Percentiles rank a stretch among this genome's conserved stretches.
Conservation (phyloP, 2,329 filamentous ascomycete species). For the Ceratocystis diversiconidia region DNA sequence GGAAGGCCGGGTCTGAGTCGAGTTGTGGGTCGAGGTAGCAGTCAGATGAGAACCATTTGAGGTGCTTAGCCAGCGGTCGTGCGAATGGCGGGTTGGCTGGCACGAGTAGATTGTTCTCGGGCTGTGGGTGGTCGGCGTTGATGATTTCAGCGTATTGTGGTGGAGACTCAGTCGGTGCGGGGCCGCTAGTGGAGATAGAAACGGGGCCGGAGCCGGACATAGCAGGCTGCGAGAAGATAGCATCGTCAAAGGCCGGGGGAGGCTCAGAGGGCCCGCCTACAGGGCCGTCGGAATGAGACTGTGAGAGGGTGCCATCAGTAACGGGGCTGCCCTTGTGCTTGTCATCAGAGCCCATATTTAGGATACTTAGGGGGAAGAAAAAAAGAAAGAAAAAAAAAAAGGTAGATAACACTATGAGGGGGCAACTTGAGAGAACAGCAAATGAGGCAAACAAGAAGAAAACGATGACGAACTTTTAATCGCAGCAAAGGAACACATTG, state of each 20-base stretch:
- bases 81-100: conserved; percentile 16
- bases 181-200: neutral
- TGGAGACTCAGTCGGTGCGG: conserved; percentile 26
- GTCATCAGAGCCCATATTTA: neutral
- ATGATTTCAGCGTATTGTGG: conserved; percentile 32
- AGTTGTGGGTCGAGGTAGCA: conserved; percentile 34
- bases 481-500: no score
- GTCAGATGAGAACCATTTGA: conserved; percentile 13
- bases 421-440: neutral
- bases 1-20: conserved; percentile 30
- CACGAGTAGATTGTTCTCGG: conserved; percentile 22
- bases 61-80: conserved; percentile 22
- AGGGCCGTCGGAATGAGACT: neutral
- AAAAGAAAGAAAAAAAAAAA: neutral
- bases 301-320: neutral
- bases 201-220: neutral
- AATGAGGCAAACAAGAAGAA: neutral
- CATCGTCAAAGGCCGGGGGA: conserved; percentile 9
- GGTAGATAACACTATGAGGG: neutral
- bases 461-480: neutral
- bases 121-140: conserved; percentile 18
- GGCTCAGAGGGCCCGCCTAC: conserved; percentile 4
- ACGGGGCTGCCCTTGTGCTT: neutral
- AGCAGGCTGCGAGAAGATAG: neutral
- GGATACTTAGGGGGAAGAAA: neutral